Base-by-base conservation (phyloP, 345 rosid species). In the Cardamine occulta region DNA sequence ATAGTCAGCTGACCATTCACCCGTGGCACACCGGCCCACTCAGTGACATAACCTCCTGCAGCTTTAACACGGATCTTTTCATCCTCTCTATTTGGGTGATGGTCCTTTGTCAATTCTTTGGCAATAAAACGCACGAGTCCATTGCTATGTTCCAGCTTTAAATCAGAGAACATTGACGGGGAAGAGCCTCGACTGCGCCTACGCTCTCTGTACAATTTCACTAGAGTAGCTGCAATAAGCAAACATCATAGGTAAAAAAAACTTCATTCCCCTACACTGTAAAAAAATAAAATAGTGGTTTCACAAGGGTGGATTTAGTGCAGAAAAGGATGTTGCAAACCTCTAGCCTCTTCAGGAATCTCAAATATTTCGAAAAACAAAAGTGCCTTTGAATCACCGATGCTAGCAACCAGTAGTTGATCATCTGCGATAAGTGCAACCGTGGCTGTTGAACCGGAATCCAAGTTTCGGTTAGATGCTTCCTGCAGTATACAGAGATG, bases 341-440 rank as follows among this genome's bases (percentile, higher is more conserved):
- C 96, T 89, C 83, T 91, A 32, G 93, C 98, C 70, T 91, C 91
- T 63, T 82, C 82, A 24, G 96, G 91, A 64, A 93, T 84, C 79
- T 80, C 90, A 81, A 86, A 84, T 11, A 77, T 86, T 80, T 93
- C 87, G 17, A 96, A 89, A 82, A 97, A 93, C 72, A 91, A 75
- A 78, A 93, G 81, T 32, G 98, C 98, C 86, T 93, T 93, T n/a
- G 98, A 93, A 66, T 93, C 98, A 49, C 98, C 98, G 74, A 93
- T 68, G 61, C 87, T 93, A 59, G 96, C 97, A 66, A 85, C 98
- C 83, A 93, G 73, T 66, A 91, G 80, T 65, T 85, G 91, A 57
- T 86, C 94, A 70, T 91, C 93, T 48, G 86, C 98, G 17, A 83
- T 80, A 21, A 93, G 78, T 63, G 87, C 83, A 75, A 93, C 71